phyloP scores from a whole-genome alignment of 139 green algal genomes.

The Mychonastes homosphaera region DNA sequence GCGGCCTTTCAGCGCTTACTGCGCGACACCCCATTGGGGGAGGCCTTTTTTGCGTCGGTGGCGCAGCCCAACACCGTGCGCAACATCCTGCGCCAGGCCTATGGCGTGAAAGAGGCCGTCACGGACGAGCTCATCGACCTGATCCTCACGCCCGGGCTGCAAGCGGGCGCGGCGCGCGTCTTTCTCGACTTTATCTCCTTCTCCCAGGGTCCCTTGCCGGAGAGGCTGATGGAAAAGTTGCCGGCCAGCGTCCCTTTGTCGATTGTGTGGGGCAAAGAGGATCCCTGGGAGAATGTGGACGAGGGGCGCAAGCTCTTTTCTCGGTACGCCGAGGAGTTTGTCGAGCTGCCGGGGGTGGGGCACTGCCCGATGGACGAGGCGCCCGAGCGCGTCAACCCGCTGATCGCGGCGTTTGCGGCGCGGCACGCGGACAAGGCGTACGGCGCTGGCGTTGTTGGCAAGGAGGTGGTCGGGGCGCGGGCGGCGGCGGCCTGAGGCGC shows the following conservation, averaged over 20 bases:
- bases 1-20: slow-evolving; percentile 62
- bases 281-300: slow-evolving; percentile 80
- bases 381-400: slow-evolving; percentile 81
- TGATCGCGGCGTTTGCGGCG: slow-evolving; percentile 63
- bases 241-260: slow-evolving; percentile 47
- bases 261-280: slow-evolving; percentile 80
- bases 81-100: slow-evolving; percentile 84
- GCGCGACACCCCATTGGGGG: slow-evolving; percentile 51
- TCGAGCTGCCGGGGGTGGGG: slow-evolving; percentile 66
- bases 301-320: slow-evolving; percentile 53
- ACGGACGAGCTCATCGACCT: slow-evolving; percentile 66
- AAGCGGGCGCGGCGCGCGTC: slow-evolving; percentile 74
- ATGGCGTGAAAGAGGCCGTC: slow-evolving; percentile 63
- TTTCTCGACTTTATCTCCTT: slow-evolving; percentile 99
- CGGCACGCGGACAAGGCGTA: slow-evolving; percentile 28
- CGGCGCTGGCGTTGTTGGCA: too few relatives aligned
- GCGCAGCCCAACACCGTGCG: slow-evolving; percentile 58
- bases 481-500: too few relatives aligned
- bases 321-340: slow-evolving; percentile 64
- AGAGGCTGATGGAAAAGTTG: slow-evolving; percentile 66
- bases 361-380: slow-evolving; percentile 79
- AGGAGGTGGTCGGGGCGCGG: too few relatives aligned
- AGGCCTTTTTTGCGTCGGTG: slow-evolving; percentile 63
- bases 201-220: slow-evolving; percentile 74
- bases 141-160: slow-evolving; percentile 81